A percentile compares a stretch with the other conserved stretches of the same genome.
phyloP scores from a whole-genome alignment of 2,329 filamentous ascomycete species.

The Fusarium nisikadoi region DNA sequence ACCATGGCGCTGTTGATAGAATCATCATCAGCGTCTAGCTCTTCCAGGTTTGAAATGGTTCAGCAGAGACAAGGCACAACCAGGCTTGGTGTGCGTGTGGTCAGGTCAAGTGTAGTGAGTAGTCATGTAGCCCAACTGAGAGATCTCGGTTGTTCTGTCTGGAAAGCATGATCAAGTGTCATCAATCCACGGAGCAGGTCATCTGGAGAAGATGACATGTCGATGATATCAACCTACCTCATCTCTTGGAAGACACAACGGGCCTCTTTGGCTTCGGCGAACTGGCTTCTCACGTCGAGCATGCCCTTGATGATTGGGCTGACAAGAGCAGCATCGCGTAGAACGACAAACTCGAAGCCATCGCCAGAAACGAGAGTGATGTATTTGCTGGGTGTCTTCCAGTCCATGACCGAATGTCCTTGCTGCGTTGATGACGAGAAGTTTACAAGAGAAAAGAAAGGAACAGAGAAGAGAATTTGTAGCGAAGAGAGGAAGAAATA shows the following conservation, averaged over 20 bases:
- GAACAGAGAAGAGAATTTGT: not conserved
- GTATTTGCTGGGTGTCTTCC: slow-evolving; percentile 66
- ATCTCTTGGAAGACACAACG: slow-evolving; percentile 77
- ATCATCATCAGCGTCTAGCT: slow-evolving; percentile 41
- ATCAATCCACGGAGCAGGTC: slow-evolving; percentile 48
- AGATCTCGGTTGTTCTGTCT: slow-evolving; percentile 56
- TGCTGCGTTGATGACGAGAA: not conserved
- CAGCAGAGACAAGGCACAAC: slow-evolving; percentile 22
- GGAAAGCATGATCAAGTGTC: slow-evolving; percentile 56
- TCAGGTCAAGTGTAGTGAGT: slow-evolving; percentile 74
- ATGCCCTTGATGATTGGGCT: slow-evolving; percentile 80
- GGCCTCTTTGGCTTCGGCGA: slow-evolving; percentile 71
- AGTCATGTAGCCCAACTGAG: slow-evolving; percentile 60
- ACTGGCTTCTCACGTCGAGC: slow-evolving; percentile 76
- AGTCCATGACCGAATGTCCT: slow-evolving; percentile 33
- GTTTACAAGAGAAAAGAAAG: slow-evolving; percentile 7
- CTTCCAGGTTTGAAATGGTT: slow-evolving; percentile 9
- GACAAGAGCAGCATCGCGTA: slow-evolving; percentile 75
- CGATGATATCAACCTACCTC: slow-evolving; percentile 61
- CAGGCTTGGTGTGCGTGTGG: slow-evolving; percentile 34
- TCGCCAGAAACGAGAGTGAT: slow-evolving; percentile 81
- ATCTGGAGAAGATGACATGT: slow-evolving; percentile 19
- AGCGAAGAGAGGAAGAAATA: slow-evolving; percentile 17
- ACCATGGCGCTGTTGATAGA: slow-evolving; percentile 69
- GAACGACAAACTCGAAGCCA: slow-evolving; percentile 79